These are phyloP conservation scores for Mollisiaceae sp. DNA, from an alignment of 2,329 filamentous ascomycete genomes.

Conservation along the genomic window DNA sequence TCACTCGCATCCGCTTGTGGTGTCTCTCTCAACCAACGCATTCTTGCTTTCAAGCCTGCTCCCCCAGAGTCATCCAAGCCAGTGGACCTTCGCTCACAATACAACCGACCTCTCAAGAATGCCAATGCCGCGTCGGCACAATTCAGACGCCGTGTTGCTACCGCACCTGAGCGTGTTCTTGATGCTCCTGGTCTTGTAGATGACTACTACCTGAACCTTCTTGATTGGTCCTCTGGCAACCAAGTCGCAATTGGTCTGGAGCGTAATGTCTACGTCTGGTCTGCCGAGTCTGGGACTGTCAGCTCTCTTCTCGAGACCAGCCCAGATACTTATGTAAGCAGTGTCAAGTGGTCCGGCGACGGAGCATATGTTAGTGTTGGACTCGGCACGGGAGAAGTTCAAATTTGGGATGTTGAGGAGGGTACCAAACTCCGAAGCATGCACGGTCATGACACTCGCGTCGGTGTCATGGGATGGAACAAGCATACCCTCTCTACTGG, in stretches of 20 bases:
- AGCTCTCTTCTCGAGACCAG: slow-evolving; percentile 86
- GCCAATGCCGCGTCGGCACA: slow-evolving; percentile 77
- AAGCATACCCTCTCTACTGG: slow-evolving; percentile 97
- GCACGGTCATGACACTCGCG: slow-evolving; percentile 95
- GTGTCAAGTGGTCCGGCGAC: slow-evolving; percentile 98
- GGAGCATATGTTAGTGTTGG: slow-evolving; percentile 96
- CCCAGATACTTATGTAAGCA: slow-evolving; percentile 94
- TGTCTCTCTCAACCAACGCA: slow-evolving; percentile 90
- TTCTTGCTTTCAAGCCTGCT: slow-evolving; percentile 97
- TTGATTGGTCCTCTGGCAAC: slow-evolving; percentile 98
- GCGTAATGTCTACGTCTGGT: slow-evolving; percentile 98
- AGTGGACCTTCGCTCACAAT: slow-evolving; percentile 95
- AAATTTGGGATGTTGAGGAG: slow-evolving; percentile 99
- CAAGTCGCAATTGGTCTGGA: slow-evolving; percentile 98
- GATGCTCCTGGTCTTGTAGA: slow-evolving; percentile 96
- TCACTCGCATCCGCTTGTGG: slow-evolving; percentile 90
- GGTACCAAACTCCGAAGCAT: slow-evolving; percentile 96
- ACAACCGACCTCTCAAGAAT: slow-evolving; percentile 93
- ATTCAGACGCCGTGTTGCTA: slow-evolving; percentile 89
- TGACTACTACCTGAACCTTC: slow-evolving; percentile 98
- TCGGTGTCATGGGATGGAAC: slow-evolving; percentile 99
- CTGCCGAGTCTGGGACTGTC: slow-evolving; percentile 89
- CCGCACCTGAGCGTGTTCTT: slow-evolving; percentile 92
- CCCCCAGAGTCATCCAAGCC: slow-evolving; percentile 98
- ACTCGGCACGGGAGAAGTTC: slow-evolving; percentile 92